phyloP scores from a whole-genome alignment of 345 rosid genomes.

The Sisymbrium irio region DNA sequence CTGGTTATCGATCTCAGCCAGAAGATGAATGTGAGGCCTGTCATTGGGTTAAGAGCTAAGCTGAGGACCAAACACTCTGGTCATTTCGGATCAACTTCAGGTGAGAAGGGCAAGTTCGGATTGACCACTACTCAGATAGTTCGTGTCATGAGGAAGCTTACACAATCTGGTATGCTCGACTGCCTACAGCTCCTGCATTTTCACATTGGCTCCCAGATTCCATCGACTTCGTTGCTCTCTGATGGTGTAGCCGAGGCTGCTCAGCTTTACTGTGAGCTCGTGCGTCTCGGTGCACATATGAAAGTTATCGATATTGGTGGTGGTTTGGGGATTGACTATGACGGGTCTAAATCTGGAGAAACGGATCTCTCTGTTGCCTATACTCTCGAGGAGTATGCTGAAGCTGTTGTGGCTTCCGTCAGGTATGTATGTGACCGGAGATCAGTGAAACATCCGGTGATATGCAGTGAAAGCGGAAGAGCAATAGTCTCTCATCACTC shows the following conservation, averaged over 20 bases:
- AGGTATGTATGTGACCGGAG: slow-evolving; percentile 67
- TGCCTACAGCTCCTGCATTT: slow-evolving; percentile 87
- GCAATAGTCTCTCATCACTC: slow-evolving; percentile 97
- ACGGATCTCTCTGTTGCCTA: slow-evolving; percentile 91
- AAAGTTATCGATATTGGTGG: slow-evolving; percentile 81
- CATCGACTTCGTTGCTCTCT: slow-evolving; percentile 62
- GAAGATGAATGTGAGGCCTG: slow-evolving; percentile 65
- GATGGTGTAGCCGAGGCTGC: slow-evolving; percentile 86
- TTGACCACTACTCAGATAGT: slow-evolving; percentile 73
- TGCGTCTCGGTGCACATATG: slow-evolving; percentile 92
- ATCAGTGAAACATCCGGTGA: slow-evolving; percentile 75
- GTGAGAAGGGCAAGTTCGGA: slow-evolving; percentile 94
- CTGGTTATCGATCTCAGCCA: slow-evolving; percentile 64
- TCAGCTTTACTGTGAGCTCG: slow-evolving; percentile 83
- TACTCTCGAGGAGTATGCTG: slow-evolving; percentile 78
- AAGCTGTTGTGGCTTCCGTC: slow-evolving; percentile 72
- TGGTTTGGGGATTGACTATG: slow-evolving; percentile 91
- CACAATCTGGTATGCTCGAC: slow-evolving; percentile 69
- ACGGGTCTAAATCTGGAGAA: slow-evolving; percentile 81
- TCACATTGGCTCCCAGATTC: slow-evolving; percentile 95
- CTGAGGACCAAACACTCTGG: slow-evolving; percentile 92
- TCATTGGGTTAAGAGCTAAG: slow-evolving; percentile 90
- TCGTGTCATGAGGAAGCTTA: slow-evolving; percentile 67
- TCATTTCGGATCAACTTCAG: slow-evolving; percentile 95
- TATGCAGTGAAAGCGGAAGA: slow-evolving; percentile 93